Conservation (phyloP, 345 rosid species). For the Arabis alpina region DNA sequence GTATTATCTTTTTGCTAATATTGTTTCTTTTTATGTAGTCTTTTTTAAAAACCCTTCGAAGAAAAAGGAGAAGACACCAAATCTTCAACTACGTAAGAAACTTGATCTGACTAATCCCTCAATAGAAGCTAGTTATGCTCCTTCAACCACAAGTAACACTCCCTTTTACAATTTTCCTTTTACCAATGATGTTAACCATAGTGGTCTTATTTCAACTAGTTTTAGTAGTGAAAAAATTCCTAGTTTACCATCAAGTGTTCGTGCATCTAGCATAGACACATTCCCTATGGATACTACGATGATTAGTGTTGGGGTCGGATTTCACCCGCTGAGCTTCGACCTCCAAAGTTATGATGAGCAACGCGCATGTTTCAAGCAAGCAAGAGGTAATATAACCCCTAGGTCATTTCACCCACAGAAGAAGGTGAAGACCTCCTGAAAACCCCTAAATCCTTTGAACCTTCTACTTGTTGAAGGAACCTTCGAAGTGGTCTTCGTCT, state of each 20-base stretch:
- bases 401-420: too few species aligned
- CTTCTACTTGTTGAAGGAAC: too few species aligned
- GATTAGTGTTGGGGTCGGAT: too few species aligned
- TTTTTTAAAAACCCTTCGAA: not conserved
- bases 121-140: not conserved
- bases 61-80: not conserved
- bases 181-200: not conserved
- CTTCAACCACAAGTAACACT: conserved; percentile 7
- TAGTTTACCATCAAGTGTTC: not conserved
- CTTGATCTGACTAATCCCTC: not conserved
- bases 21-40: not conserved
- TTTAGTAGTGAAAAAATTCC: conserved; percentile 1
- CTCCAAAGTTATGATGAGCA: too few species aligned
- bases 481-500: too few species aligned
- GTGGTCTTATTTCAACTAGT: not conserved
- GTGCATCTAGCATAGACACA: not conserved
- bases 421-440: too few species aligned
- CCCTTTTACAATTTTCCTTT: not conserved
- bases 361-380: too few species aligned
- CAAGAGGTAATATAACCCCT: too few species aligned
- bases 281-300: not conserved
- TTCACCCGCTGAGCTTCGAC: too few species aligned
- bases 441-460: too few species aligned
- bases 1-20: not conserved
- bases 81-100: not conserved